These are phyloP conservation scores for Rhodamnia rubescens DNA, from an alignment of 345 rosid genomes.

Conservation along the genomic window DNA sequence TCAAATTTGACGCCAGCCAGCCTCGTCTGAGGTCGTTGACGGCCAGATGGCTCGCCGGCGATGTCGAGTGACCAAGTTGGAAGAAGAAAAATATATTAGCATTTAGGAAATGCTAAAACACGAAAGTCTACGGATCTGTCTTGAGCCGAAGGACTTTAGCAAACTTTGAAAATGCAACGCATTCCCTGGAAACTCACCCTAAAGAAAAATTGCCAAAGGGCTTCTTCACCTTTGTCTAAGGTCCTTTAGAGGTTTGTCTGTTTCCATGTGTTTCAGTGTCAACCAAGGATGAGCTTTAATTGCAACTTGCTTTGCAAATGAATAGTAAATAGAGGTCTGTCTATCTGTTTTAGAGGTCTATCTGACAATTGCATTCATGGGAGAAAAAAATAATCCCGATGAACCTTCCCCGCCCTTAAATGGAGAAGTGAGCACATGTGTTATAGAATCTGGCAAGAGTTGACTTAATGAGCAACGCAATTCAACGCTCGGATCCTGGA, in stretches of 20 bases:
- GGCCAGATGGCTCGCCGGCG: neutral
- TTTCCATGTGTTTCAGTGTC: neutral
- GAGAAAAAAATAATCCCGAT: neutral
- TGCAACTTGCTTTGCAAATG: neutral
- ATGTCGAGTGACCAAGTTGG: too few relatives aligned
- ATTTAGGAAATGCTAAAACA: neutral
- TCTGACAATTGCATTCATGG: neutral
- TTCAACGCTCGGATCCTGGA: neutral
- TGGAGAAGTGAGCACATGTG: neutral
- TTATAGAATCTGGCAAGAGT: neutral
- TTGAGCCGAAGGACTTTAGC: too few relatives aligned
- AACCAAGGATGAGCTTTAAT: neutral
- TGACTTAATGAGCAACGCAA: neutral
- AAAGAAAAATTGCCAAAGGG: too few relatives aligned
- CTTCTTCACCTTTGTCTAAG: neutral
- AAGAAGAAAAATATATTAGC: too few relatives aligned
- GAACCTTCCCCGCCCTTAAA: neutral
- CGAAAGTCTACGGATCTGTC: too few relatives aligned
- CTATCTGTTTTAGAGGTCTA: too few relatives aligned
- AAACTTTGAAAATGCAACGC: neutral
- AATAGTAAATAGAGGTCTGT: too few relatives aligned
- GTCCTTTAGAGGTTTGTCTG: neutral
- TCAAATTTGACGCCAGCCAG: neutral
- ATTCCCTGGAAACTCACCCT: neutral
- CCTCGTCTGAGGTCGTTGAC: too few relatives aligned